These are phyloP conservation scores for Globisporangium solare DNA, from an alignment of 352 stramenopile genomes.

Conservation along the genomic window DNA sequence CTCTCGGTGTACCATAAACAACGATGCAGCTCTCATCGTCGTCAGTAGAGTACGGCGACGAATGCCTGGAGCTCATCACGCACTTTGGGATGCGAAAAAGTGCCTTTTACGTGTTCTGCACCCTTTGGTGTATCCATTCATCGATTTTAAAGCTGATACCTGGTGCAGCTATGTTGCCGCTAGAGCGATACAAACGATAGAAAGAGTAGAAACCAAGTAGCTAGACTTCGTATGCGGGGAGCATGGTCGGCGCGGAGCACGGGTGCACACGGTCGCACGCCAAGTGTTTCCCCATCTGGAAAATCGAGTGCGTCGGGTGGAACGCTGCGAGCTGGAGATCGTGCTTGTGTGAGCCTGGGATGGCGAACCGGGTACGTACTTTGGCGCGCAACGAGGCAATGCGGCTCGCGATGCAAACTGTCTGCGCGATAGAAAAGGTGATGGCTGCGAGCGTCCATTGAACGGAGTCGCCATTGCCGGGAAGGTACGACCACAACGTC, in stretches of 20 bases:
- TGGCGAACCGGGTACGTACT: conserved; percentile 8
- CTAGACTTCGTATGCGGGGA: conserved; percentile 12
- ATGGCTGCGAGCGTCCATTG: conserved; percentile 4
- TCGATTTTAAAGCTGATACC: too few species aligned
- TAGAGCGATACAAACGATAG: too few species aligned
- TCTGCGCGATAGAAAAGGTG: conserved; percentile 1
- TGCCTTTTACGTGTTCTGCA: too few species aligned
- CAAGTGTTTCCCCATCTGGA: conserved; percentile 11
- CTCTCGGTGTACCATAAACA: too few species aligned
- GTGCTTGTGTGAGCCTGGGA: conserved; percentile 4
- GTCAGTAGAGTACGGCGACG: too few species aligned
- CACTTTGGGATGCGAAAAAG: too few species aligned
- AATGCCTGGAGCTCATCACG: too few species aligned
- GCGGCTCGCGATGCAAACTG: conserved; percentile 6
- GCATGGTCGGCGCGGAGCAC: conserved; percentile 2
- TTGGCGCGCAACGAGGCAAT: conserved; percentile 10
- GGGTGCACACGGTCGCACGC: conserved; percentile 9
- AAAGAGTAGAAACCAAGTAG: too few species aligned
- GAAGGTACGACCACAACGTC: conserved; percentile 4
- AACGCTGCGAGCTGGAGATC: conserved; percentile 8
- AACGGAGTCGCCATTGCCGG: conserved; percentile 3
- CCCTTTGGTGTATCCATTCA: too few species aligned
- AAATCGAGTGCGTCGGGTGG: conserved; percentile 4
- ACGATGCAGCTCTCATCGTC: too few species aligned
- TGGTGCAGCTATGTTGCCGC: too few species aligned